Evolutionary conservation across 495 filamentous ascomycete species (phyloP), one percentile per base, ranked within the genome.

Genomic region (Penicillium coprophilum): DNA sequence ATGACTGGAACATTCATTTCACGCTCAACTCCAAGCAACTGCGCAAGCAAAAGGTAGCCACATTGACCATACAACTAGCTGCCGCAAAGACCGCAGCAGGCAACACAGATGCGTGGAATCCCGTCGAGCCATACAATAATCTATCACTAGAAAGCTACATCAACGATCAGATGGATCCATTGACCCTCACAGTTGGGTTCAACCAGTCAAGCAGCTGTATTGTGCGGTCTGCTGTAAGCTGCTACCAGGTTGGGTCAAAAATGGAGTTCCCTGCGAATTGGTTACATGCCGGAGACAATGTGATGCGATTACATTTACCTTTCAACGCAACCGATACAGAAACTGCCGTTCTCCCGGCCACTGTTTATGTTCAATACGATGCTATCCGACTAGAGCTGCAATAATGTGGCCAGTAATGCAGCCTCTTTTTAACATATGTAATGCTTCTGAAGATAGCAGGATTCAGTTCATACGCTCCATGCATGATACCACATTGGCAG

Each of bases 301-400:
- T 69, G 36, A 62, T 84, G 34, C 70, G 80, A 4, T 57, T 84
- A 39, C 75, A 75, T 60, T 59, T 84, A 24, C 81, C 83, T 19
- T 70, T 65, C 48, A 79, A 80, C 56, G 81, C 75, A 34, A 81
- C 78, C 11, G 68, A 85, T 57, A 73, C 71, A 19, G 81, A 84
- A 70, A 80, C 75, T 19, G 81, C 81, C 3, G 56, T 82, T 19
- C 52, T 85, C 23, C 77, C 80, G 0, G 63, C 60, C 45, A 74
- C 65, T 1, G 69, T 81, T 0, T 85, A 84, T 66, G 76, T 84
- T 13, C 80, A 85, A 64, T 85, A 86, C 65, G 80, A 84, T 72
- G 80, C 81, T 3, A 58, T 85, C 58, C 67, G 80, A 36, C 51
- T 84, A 20, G 81, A 85, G 59, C 39, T 85, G 43, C 10, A 55